Conservation (phyloP, 2,329 filamentous ascomycete genomes). For the Chlorencoelia australis region DNA sequence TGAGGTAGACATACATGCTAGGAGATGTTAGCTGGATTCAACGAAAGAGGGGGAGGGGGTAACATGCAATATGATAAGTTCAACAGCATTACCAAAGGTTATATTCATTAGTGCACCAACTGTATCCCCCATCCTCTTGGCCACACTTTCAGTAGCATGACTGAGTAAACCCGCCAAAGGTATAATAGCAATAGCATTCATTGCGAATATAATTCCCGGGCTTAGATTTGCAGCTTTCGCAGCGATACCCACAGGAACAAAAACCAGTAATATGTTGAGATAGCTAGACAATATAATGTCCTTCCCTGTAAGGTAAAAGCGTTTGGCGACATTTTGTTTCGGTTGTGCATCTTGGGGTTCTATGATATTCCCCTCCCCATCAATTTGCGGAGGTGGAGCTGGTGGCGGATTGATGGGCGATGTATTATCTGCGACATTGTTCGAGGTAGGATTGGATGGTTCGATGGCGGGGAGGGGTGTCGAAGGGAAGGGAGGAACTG, state of each 20-base stretch:
- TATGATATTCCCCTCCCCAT: conserved; percentile 49
- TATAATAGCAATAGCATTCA: conserved; percentile 68
- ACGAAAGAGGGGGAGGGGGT: conserved; percentile 1
- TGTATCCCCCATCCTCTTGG: conserved; percentile 61
- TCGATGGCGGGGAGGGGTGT: conserved; percentile 21
- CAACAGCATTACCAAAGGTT: conserved; percentile 70
- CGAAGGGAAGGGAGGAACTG: conserved; percentile 18
- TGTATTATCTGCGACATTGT: conserved; percentile 28
- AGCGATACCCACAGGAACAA: conserved; percentile 68
- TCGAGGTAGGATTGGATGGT: conserved; percentile 21
- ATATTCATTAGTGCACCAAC: conserved; percentile 65
- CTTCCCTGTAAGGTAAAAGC: conserved; percentile 34
- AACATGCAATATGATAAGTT: conserved; percentile 64
- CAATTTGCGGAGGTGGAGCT: conserved; percentile 39
- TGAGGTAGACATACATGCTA: conserved; percentile 44
- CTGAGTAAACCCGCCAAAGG: conserved; percentile 63
- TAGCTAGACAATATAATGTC: conserved; percentile 61
- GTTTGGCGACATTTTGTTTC: conserved; percentile 21
- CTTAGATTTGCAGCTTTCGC: conserved; percentile 43
- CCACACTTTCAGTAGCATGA: conserved; percentile 67
- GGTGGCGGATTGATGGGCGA: conserved; percentile 29
- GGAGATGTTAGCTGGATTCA: conserved; percentile 15
- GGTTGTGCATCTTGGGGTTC: conserved; percentile 19
- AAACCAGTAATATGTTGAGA: conserved; percentile 67
- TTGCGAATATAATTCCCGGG: conserved; percentile 56